These are phyloP conservation scores for Blepharisma stoltei DNA, from an alignment of 73 alveolate genomes.

Conservation along the genomic window DNA sequence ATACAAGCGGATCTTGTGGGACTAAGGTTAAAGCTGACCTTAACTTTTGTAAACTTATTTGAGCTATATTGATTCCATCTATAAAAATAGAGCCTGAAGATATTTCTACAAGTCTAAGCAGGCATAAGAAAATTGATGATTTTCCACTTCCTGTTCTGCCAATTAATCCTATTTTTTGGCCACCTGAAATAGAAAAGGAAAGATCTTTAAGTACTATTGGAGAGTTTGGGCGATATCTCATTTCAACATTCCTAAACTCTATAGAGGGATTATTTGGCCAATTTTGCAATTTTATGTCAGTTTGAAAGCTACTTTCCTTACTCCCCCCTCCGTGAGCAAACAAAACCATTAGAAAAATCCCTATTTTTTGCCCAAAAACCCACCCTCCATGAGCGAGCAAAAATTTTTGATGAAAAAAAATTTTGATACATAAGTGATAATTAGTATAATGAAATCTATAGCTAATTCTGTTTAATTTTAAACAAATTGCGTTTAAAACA, in stretches of 20 bases:
- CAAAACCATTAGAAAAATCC: no score
- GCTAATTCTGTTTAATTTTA: no score
- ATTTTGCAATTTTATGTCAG: not conserved
- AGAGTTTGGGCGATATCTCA: slow-evolving; percentile 80
- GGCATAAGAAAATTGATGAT: slow-evolving; percentile 70
- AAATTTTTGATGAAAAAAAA: no score
- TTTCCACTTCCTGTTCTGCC: slow-evolving; percentile 99
- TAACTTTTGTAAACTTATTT: slow-evolving; percentile 60
- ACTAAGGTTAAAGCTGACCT: slow-evolving; percentile 59
- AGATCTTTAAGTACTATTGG: slow-evolving; percentile 69
- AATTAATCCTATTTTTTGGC: slow-evolving; percentile 83
- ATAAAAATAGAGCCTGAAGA: slow-evolving; percentile 48
- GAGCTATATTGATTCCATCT: slow-evolving; percentile 53
- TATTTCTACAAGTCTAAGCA: slow-evolving; percentile 51
- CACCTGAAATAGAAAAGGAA: slow-evolving; percentile 60
- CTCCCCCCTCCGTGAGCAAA: no score
- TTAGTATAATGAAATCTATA: no score
- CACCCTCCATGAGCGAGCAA: no score
- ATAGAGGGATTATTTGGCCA: slow-evolving; percentile 69
- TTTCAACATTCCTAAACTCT: slow-evolving; percentile 51
- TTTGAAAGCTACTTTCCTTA: not conserved
- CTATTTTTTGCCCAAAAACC: no score
- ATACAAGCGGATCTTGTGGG: slow-evolving; percentile 73
- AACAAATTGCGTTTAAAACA: no score
- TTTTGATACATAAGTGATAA: no score